Evolutionary conservation across 2,329 filamentous ascomycete genomes (phyloP).

Genomic region (Plectosphaerella sp.): DNA sequence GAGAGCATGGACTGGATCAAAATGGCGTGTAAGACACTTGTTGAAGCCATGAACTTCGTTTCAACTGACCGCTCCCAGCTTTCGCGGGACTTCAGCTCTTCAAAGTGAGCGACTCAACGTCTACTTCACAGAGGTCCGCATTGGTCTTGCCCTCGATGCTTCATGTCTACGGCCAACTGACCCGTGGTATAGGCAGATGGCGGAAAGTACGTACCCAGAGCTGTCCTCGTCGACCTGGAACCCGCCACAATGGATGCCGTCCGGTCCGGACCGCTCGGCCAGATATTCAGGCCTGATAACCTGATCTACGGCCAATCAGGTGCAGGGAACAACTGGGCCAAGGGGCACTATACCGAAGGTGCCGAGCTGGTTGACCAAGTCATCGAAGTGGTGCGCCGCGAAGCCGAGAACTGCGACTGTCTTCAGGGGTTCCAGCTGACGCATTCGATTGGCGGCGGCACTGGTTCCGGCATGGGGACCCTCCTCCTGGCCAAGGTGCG

Average conservation of each 20-base stretch:
- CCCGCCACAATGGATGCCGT: slow-evolving; percentile 99
- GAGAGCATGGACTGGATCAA: slow-evolving; percentile 94
- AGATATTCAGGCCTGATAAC: slow-evolving; percentile 99
- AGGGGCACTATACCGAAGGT: slow-evolving; percentile 99
- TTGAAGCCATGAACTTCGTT: no score
- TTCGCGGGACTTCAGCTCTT: slow-evolving; percentile 95
- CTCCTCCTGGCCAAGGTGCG: slow-evolving; percentile 99
- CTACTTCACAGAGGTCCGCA: slow-evolving; percentile 78
- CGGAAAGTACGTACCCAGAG: slow-evolving; percentile 99
- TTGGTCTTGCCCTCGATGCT: neutral
- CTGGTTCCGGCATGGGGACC: slow-evolving; percentile 99
- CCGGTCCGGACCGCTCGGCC: slow-evolving; percentile 93
- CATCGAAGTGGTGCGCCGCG: slow-evolving; percentile 94
- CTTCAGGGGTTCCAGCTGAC: slow-evolving; percentile 99
- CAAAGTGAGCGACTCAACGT: slow-evolving; percentile 99
- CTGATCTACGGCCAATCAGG: slow-evolving; percentile 99
- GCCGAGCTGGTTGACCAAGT: slow-evolving; percentile 98
- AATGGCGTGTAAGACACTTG: slow-evolving; percentile 74
- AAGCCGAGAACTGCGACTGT: slow-evolving; percentile 98
- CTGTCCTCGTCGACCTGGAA: slow-evolving; percentile 98
- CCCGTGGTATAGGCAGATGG: slow-evolving; percentile 64
- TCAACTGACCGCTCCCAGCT: slow-evolving; percentile 37
- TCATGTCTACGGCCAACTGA: neutral
- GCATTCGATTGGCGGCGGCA: slow-evolving; percentile 99
- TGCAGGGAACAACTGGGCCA: slow-evolving; percentile 99